Conservation (phyloP, 164 flowering plant genomes). For the Aristolochia fimbriata region DNA sequence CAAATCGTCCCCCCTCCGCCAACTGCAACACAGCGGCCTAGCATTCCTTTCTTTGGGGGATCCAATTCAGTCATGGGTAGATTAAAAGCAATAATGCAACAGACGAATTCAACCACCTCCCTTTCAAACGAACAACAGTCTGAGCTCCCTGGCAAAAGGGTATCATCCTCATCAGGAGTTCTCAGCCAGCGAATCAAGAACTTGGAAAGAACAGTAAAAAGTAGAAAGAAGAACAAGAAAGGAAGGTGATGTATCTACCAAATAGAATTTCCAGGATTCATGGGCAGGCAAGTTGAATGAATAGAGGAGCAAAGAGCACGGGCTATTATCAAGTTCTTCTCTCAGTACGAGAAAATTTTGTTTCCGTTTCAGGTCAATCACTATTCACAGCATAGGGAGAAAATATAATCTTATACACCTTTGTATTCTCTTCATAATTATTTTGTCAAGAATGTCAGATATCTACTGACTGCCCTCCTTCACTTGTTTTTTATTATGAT, state of each 20-base stretch:
- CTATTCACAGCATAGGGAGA: no score
- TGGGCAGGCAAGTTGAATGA: no score
- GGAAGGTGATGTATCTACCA: not conserved
- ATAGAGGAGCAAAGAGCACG: no score
- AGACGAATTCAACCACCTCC: constrained; percentile 2
- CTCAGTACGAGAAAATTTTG: no score
- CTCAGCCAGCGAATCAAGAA: constrained; percentile 10
- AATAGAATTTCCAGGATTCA: not conserved
- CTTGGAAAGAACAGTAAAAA: constrained; percentile 13
- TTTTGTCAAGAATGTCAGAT: no score
- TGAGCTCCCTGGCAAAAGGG: not conserved
- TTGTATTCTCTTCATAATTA: no score
- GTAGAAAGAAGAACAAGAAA: constrained; percentile 9
- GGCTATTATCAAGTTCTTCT: no score
- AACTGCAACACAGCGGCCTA: not conserved
- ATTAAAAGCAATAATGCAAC: constrained; percentile 1
- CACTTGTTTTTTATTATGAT: no score
- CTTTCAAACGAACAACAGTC: not conserved
- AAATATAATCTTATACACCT: no score
- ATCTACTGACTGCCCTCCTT: no score
- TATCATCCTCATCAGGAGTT: constrained; percentile 9
- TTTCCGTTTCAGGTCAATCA: no score
- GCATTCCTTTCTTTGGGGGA: constrained; percentile 2
- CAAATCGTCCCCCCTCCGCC: constrained; percentile 9
- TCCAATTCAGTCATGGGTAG: constrained; percentile 4